Conservation (phyloP, 164 flowering plant species). For the Liquidambar formosana region DNA sequence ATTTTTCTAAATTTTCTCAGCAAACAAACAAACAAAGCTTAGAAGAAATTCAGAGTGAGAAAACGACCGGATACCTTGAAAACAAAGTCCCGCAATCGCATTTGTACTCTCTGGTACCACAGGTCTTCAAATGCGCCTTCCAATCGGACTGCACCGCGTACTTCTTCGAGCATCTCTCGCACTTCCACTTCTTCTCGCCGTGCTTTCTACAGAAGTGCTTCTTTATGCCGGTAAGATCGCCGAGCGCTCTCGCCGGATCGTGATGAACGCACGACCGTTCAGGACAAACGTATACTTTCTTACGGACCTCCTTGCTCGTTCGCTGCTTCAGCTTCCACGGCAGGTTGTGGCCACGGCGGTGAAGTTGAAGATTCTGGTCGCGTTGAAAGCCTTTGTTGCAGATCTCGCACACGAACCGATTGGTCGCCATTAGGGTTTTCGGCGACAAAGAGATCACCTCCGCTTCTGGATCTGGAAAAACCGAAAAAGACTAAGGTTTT, state of each 20-base stretch:
- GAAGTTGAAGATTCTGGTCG: conserved; percentile 77
- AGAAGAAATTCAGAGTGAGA: neutral
- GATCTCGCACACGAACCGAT: conserved; percentile 76
- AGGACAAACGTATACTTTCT: conserved; percentile 80
- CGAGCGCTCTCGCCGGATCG: conserved; percentile 73
- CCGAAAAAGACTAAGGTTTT: neutral
- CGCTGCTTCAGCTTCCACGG: conserved; percentile 80
- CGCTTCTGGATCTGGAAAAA: conserved; percentile 74
- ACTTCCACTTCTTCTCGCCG: conserved; percentile 94
- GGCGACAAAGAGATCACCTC: conserved; percentile 75
- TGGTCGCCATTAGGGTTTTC: conserved; percentile 66
- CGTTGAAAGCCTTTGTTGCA: conserved; percentile 79
- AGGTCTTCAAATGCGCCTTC: conserved; percentile 89
- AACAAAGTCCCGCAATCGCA: conserved; percentile 93
- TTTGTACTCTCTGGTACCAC: conserved; percentile 78
- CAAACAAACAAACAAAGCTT: conserved; percentile 3
- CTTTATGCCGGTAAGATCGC: conserved; percentile 85
- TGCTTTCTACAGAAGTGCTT: conserved; percentile 85
- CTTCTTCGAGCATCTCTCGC: conserved; percentile 82
- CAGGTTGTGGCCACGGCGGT: conserved; percentile 70
- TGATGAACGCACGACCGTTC: conserved; percentile 79
- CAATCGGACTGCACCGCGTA: conserved; percentile 92
- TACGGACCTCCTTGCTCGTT: conserved; percentile 50
- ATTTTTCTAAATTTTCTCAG: neutral
- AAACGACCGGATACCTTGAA: conserved; percentile 53